A percentile compares a stretch with the other conserved stretches of the same genome.
These are phyloP conservation scores for Fusarium guadeloupense DNA, from an alignment of 2,329 filamentous ascomycete species.

Conservation along the genomic window DNA sequence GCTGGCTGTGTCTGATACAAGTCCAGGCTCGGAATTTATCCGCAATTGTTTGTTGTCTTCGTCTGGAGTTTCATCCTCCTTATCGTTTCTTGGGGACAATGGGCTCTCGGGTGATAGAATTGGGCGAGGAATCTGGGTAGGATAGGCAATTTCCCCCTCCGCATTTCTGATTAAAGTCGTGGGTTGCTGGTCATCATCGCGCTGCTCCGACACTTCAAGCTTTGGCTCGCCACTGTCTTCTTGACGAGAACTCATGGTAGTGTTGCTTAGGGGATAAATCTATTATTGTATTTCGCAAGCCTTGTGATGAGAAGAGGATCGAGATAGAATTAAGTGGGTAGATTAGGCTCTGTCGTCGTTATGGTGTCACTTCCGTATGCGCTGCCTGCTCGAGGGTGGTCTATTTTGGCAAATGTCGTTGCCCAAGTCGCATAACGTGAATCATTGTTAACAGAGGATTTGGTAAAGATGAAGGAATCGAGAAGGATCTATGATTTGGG, in stretches of 20 bases:
- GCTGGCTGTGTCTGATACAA: neutral
- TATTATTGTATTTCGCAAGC: too few relatives aligned
- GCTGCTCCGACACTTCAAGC: slow-evolving; percentile 21
- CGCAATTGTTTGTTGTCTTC: neutral
- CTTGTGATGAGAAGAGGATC: neutral
- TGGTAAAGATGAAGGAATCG: neutral
- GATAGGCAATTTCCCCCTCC: slow-evolving; percentile 26
- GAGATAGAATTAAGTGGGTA: neutral
- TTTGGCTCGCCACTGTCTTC: slow-evolving; percentile 16
- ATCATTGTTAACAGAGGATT: neutral
- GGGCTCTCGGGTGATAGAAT: slow-evolving; percentile 27
- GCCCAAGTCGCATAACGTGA: neutral
- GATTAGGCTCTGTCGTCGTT: neutral
- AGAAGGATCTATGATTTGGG: neutral
- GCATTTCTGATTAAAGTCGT: slow-evolving; percentile 20
- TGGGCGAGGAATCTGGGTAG: slow-evolving; percentile 19
- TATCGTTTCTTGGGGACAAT: slow-evolving; percentile 11
- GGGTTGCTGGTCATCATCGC: slow-evolving; percentile 3
- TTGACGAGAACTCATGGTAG: slow-evolving; percentile 13
- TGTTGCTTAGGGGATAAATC: too few relatives aligned
- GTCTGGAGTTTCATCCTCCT: neutral
- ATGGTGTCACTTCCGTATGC: slow-evolving; percentile 5
- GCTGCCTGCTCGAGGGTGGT: neutral
- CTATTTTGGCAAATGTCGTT: slow-evolving; percentile 3
- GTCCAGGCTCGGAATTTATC: slow-evolving; percentile 6